Evolutionary conservation across 495 filamentous ascomycete genomes (phyloP).

Genomic region (Ascobolus immersus): DNA sequence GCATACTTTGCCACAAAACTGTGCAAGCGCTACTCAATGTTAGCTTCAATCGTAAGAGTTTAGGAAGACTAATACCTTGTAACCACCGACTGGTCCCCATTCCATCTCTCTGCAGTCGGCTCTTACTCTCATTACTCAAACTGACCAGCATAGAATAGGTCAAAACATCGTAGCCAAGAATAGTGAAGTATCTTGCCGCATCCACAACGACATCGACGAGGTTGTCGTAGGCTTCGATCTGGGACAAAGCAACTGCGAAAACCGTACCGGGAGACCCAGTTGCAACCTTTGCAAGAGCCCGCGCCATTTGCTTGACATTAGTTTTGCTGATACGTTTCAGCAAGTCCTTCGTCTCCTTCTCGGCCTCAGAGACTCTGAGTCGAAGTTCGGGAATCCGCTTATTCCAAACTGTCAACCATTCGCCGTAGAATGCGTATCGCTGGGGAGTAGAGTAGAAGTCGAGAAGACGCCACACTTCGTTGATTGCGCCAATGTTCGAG

Average conservation of each 20-base stretch:
- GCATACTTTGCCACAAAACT: slow-evolving; percentile 70
- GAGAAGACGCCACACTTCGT: slow-evolving; percentile 61
- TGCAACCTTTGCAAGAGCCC: slow-evolving; percentile 63
- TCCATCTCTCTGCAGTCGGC: slow-evolving; percentile 56
- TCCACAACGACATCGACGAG: slow-evolving; percentile 80
- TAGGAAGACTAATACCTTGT: slow-evolving; percentile 13
- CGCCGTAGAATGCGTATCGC: slow-evolving; percentile 73
- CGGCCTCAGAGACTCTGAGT: slow-evolving; percentile 48
- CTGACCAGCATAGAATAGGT: slow-evolving; percentile 47
- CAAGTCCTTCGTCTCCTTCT: slow-evolving; percentile 49
- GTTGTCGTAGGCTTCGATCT: slow-evolving; percentile 80
- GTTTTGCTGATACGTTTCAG: slow-evolving; percentile 66
- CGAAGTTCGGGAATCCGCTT: slow-evolving; percentile 37
- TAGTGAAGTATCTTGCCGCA: slow-evolving; percentile 77
- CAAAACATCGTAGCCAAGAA: slow-evolving; percentile 75
- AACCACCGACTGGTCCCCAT: slow-evolving; percentile 78
- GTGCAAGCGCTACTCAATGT: slow-evolving; percentile 38
- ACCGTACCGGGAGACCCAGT: slow-evolving; percentile 74
- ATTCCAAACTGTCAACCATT: slow-evolving; percentile 67
- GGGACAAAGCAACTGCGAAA: slow-evolving; percentile 57
- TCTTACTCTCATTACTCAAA: slow-evolving; percentile 33
- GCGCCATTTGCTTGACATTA: slow-evolving; percentile 63
- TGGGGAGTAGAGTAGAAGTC: slow-evolving; percentile 47
- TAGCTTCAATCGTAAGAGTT: slow-evolving; percentile 7
- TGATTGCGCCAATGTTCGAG: slow-evolving; percentile 54